These are phyloP conservation scores for Boletus rex-veris DNA, from an alignment of 768 basidiomycete genomes.

Conservation along the genomic window DNA sequence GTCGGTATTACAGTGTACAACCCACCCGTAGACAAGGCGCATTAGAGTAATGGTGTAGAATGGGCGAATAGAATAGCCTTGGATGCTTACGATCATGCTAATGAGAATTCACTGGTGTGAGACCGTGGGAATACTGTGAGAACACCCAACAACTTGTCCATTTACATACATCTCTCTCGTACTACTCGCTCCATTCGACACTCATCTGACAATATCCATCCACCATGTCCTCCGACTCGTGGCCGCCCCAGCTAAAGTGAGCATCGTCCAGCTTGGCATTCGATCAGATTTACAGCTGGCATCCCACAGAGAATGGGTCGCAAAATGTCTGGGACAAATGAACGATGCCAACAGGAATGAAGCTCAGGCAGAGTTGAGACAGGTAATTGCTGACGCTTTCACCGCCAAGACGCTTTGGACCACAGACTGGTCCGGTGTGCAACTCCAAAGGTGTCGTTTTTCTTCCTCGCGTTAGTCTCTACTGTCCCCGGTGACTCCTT, in stretches of 20 bases:
- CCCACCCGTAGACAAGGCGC: constrained; percentile 34
- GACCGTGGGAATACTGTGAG: constrained; percentile 21
- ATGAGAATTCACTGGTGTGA: constrained; percentile 12
- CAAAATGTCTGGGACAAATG: constrained; percentile 88
- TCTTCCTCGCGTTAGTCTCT: not conserved
- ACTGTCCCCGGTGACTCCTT: constrained; percentile 20
- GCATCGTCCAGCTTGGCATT: constrained; percentile 12
- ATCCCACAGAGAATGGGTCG: constrained; percentile 84
- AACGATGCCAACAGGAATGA: constrained; percentile 82
- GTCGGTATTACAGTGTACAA: constrained; percentile 34
- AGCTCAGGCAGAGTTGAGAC: constrained; percentile 91
- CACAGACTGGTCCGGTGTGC: constrained; percentile 89
- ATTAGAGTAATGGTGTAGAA: constrained; percentile 25
- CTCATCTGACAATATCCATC: constrained; percentile 3
- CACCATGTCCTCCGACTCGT: constrained; percentile 70
- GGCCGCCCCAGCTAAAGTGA: constrained; percentile 79
- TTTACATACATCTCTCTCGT: constrained; percentile 9
- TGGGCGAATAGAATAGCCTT: constrained; percentile 8
- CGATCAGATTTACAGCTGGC: constrained; percentile 13
- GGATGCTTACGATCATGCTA: constrained; percentile 27
- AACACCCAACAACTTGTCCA: not conserved
- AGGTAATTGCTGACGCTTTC: constrained; percentile 94
- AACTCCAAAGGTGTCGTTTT: constrained; percentile 70
- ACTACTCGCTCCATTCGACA: not conserved
- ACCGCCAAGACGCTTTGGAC: constrained; percentile 80